A percentile compares a stretch with the other conserved stretches of the same genome.
phyloP scores from a whole-genome alignment of 139 green algal species.

The Picochlorum sp. region DNA sequence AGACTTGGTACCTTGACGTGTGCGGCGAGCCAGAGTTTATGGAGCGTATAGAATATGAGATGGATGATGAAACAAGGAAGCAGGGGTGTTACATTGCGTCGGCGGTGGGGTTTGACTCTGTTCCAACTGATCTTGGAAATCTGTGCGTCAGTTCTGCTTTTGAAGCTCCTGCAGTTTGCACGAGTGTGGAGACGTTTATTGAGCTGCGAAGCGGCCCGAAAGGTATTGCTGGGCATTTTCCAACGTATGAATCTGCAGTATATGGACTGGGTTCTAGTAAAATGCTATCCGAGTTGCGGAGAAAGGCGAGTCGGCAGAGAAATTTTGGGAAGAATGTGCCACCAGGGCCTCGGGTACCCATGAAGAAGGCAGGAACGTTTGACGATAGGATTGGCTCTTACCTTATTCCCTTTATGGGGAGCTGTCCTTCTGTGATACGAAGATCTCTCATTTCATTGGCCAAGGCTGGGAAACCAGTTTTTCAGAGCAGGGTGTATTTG shows the following conservation, averaged over 20 bases:
- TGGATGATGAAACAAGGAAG: constrained; percentile 16
- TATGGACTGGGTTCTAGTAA: constrained; percentile 28
- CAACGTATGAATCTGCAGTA: constrained; percentile 45
- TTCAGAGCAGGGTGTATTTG: constrained; percentile 40
- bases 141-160: constrained; percentile 7
- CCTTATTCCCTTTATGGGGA: constrained; percentile 49
- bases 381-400: constrained; percentile 16
- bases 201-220: constrained; percentile 7
- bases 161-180: constrained; percentile 16
- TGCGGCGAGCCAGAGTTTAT: constrained; percentile 70
- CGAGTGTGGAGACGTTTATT: constrained; percentile 22
- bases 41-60: constrained; percentile 43
- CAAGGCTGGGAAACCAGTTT: constrained; percentile 14
- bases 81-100: constrained; percentile 30
- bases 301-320: background rate
- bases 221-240: constrained; percentile 11
- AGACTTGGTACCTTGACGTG: constrained; percentile 55
- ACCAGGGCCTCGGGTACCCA: background rate
- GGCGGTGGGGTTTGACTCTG: constrained; percentile 47
- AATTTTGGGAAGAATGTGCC: background rate
- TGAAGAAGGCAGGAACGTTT: background rate
- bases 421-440: constrained; percentile 43
- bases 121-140: constrained; percentile 24
- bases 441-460: constrained; percentile 27
- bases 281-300: background rate